A percentile compares a stretch with the other conserved stretches of the same genome.
Conservation (phyloP, 441 rosid genomes). For the Syzygium malaccense region DNA sequence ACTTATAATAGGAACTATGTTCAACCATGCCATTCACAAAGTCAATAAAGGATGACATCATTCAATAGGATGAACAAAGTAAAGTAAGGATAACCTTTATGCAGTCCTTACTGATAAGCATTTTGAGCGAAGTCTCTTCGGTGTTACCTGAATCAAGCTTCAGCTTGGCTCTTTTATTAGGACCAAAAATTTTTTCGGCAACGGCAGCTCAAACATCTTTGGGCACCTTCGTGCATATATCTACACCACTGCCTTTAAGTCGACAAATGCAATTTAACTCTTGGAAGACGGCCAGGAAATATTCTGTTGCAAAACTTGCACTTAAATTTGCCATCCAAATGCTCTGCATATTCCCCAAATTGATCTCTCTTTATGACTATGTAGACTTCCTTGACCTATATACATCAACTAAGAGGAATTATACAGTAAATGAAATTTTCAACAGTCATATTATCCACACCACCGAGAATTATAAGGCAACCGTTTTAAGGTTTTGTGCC, state of each 20-base stretch:
- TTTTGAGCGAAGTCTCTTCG: not conserved
- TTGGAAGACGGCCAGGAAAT: not conserved
- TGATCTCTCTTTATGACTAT: not conserved
- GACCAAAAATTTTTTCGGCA: not conserved
- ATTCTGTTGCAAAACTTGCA: not conserved
- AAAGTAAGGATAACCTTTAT: not conserved
- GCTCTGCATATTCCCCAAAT: not conserved
- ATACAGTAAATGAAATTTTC: not conserved
- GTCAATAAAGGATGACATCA: not conserved
- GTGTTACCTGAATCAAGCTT: not conserved
- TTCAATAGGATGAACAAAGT: not conserved
- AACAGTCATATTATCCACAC: not conserved
- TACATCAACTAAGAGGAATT: not conserved
- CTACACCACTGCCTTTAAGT: not conserved
- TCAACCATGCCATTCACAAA: not conserved
- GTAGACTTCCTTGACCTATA: not conserved
- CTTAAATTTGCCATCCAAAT: not conserved
- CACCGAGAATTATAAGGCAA: too few relatives aligned
- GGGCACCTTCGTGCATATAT: not conserved
- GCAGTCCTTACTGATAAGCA: not conserved
- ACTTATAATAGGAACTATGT: not conserved
- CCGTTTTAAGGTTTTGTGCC: not conserved
- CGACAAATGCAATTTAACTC: not conserved
- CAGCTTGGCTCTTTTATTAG: not conserved
- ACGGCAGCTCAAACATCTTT: not conserved